A percentile compares a stretch with the other conserved stretches of the same genome.
phyloP scores from a whole-genome alignment of 1,284 basidiomycete species.

The Xanthoconium separans region DNA sequence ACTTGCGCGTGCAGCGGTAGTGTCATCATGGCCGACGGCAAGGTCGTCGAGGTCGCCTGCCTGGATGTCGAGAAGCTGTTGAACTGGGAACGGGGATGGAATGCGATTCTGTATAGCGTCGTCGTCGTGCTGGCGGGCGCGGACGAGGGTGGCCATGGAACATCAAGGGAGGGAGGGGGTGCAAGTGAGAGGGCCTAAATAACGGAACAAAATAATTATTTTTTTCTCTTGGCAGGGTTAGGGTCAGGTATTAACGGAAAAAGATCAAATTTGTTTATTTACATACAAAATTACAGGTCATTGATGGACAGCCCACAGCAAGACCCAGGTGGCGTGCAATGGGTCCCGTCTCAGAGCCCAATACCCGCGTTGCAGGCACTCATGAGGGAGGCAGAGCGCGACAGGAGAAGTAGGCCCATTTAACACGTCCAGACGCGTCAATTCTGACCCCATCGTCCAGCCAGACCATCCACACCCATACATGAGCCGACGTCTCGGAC shows the following conservation, averaged over 20 bases:
- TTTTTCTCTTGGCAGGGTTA: too few species aligned
- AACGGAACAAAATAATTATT: neutral
- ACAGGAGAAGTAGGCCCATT: conserved; percentile 21
- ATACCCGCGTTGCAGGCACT: conserved; percentile 27
- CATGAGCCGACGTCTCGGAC: conserved; percentile 17
- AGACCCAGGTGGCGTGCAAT: conserved; percentile 17
- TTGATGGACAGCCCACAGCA: conserved; percentile 13
- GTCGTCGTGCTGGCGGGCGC: conserved; percentile 2
- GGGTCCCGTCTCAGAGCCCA: conserved; percentile 26
- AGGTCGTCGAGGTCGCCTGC: conserved; percentile 25
- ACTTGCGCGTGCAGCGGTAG: conserved; percentile 6
- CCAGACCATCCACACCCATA: conserved; percentile 17
- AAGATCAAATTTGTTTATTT: too few species aligned
- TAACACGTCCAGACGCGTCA: conserved; percentile 5
- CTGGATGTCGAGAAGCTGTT: conserved; percentile 13
- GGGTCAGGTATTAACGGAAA: too few species aligned
- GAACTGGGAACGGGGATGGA: conserved; percentile 37
- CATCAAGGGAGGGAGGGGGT: too few species aligned
- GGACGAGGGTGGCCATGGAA: conserved; percentile 32
- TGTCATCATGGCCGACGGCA: conserved; percentile 21
- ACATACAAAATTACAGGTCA: too few species aligned
- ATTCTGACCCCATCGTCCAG: conserved; percentile 7
- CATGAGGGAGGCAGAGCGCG: conserved; percentile 26
- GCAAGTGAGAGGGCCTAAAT: conserved; percentile 18
- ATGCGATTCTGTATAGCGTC: conserved; percentile 16